phyloP scores from a whole-genome alignment of 1,284 basidiomycete genomes.

The Meira nashicola region DNA sequence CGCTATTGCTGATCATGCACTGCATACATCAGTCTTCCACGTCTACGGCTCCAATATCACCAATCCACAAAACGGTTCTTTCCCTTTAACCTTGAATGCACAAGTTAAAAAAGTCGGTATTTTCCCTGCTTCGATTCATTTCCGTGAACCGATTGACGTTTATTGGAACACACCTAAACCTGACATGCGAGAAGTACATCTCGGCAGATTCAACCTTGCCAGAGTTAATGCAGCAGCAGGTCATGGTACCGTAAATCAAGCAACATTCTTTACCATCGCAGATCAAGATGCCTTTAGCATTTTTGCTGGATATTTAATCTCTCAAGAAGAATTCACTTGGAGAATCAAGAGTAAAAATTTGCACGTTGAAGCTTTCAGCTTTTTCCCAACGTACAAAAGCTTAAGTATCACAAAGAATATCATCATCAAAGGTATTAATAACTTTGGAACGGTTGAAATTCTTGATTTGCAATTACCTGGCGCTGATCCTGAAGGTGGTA shows the following conservation, averaged over 20 bases:
- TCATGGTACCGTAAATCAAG: conserved; percentile 53
- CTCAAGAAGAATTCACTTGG: conserved; percentile 68
- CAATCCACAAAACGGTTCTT: conserved; percentile 39
- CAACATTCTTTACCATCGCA: conserved; percentile 49
- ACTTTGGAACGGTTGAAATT: conserved; percentile 63
- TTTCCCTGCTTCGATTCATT: conserved; percentile 53
- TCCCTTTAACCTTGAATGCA: conserved; percentile 51
- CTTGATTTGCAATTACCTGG: conserved; percentile 68
- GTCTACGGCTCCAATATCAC: conserved; percentile 53
- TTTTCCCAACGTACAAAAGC: conserved; percentile 44
- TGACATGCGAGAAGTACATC: conserved; percentile 41
- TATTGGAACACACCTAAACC: conserved; percentile 44
- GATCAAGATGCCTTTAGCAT: conserved; percentile 46
- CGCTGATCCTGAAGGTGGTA: conserved; percentile 66
- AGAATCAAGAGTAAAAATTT: conserved; percentile 62
- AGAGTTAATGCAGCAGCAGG: conserved; percentile 50
- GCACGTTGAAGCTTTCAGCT: conserved; percentile 63
- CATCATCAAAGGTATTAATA: conserved; percentile 62
- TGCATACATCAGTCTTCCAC: conserved; percentile 48
- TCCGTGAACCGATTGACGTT: conserved; percentile 50
- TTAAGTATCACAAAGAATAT: conserved; percentile 38
- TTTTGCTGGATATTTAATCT: conserved; percentile 60
- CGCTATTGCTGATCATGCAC: conserved; percentile 51
- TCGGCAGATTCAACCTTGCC: conserved; percentile 44
- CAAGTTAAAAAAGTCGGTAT: conserved; percentile 51